Evolutionary conservation across 2,329 filamentous ascomycete genomes (phyloP).

Genomic region (Fusarium tupiense): DNA sequence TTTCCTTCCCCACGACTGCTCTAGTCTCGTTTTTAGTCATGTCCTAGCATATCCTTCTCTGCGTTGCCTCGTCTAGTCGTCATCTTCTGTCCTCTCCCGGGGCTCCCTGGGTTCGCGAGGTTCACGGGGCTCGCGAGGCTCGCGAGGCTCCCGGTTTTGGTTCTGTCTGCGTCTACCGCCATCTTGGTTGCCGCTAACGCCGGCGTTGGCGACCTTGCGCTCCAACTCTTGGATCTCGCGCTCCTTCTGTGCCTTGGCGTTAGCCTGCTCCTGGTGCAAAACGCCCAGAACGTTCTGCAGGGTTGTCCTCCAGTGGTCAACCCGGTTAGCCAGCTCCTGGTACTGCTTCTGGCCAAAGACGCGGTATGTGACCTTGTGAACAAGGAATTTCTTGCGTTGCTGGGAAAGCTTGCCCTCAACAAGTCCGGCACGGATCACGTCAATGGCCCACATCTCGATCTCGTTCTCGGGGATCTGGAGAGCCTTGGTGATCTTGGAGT

Average conservation of each 20-base stretch:
- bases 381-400: constrained; percentile 89
- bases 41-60: constrained; percentile 22
- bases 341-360: constrained; percentile 99
- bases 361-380: constrained; percentile 95
- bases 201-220: constrained; percentile 66
- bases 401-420: constrained; percentile 97
- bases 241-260: constrained; percentile 80
- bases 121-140: constrained; percentile 21
- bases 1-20: constrained; percentile 29
- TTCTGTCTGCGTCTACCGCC: constrained; percentile 49
- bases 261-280: constrained; percentile 82
- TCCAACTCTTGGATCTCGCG: constrained; percentile 78
- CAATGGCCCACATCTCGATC: constrained; percentile 98
- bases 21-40: constrained; percentile 31
- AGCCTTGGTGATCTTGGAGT: constrained; percentile 83
- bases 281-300: constrained; percentile 81
- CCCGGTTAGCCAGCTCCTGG: constrained; percentile 88
- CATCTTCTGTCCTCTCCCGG: constrained; percentile 63
- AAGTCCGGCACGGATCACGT: constrained; percentile 93
- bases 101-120: constrained; percentile 29
- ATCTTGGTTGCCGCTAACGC: constrained; percentile 48
- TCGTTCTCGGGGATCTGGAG: constrained; percentile 85
- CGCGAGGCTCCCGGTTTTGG: constrained; percentile 31
- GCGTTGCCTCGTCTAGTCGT: constrained; percentile 56
- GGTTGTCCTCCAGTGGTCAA: constrained; percentile 91